These are phyloP conservation scores for Solanum hybrid DNA, from an alignment of 305 asterid species.

Conservation along the genomic window DNA sequence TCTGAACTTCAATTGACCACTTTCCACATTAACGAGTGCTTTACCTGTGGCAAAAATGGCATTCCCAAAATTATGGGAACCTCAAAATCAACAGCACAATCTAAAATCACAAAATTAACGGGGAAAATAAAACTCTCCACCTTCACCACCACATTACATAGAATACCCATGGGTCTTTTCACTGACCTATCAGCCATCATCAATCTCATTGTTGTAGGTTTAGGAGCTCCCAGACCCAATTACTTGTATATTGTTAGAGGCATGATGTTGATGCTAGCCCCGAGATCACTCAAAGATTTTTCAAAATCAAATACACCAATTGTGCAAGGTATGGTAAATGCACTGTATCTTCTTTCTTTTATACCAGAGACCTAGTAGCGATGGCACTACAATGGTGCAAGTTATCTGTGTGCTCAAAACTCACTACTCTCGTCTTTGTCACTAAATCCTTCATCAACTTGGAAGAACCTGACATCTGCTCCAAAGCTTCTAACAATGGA, in stretches of 20 bases:
- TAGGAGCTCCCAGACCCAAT: neutral
- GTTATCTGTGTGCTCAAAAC: neutral
- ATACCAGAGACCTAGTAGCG: neutral
- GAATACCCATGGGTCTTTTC: neutral
- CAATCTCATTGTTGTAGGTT: neutral
- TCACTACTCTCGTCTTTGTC: neutral
- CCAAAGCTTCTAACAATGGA: neutral
- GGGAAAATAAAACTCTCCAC: neutral
- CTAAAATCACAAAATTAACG: neutral
- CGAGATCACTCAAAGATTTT: neutral
- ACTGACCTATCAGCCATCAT: neutral
- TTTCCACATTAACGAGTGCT: neutral
- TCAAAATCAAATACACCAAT: neutral
- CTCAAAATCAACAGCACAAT: neutral
- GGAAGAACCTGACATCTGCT: neutral
- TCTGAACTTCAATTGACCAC: neutral
- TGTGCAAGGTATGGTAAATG: neutral
- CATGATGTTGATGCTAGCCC: neutral
- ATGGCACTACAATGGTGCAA: neutral
- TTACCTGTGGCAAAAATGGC: neutral
- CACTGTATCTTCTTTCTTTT: neutral
- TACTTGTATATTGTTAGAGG: neutral
- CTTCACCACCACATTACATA: neutral
- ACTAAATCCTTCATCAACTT: neutral
- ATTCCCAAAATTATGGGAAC: neutral